phyloP scores from a whole-genome alignment of 768 basidiomycete species.

The Pulveroboletus sp. region DNA sequence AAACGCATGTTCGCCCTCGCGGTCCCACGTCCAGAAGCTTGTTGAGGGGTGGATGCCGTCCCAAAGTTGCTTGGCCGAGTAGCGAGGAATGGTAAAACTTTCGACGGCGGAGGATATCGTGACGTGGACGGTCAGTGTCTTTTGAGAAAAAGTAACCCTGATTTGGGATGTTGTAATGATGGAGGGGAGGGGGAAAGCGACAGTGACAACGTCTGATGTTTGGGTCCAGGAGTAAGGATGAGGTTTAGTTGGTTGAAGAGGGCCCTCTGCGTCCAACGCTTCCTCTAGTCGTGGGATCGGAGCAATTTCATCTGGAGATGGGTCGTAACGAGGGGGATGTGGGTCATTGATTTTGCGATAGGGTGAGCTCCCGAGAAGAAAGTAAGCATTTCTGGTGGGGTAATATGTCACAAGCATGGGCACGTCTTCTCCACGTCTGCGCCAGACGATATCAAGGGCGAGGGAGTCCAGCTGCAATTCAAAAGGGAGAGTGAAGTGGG shows the following conservation, averaged over 20 bases:
- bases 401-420: constrained; percentile 58
- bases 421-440: constrained; percentile 65
- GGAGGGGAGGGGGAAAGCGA: constrained; percentile 83
- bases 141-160: constrained; percentile 61
- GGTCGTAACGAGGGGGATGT: constrained; percentile 44
- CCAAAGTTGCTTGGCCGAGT: constrained; percentile 71
- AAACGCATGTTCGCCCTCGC: constrained; percentile 62
- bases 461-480: constrained; percentile 29
- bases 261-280: constrained; percentile 41
- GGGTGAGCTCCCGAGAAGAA: constrained; percentile 56
- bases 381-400: constrained; percentile 41
- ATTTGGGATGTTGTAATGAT: constrained; percentile 61
- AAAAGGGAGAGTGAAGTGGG: constrained; percentile 46
- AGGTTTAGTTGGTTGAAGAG: constrained; percentile 45
- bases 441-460: constrained; percentile 62
- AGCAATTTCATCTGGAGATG: constrained; percentile 61
- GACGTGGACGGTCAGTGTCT: constrained; percentile 65
- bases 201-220: constrained; percentile 74
- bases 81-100: constrained; percentile 49
- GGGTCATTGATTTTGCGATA: constrained; percentile 45
- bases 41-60: constrained; percentile 70
- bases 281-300: constrained; percentile 67
- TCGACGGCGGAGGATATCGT: constrained; percentile 31
- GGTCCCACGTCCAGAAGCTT: constrained; percentile 95
- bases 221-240: constrained; percentile 95